Evolutionary conservation across 1,139 yeast genomes (phyloP).

Genomic region (Ogataea hybrid): DNA sequence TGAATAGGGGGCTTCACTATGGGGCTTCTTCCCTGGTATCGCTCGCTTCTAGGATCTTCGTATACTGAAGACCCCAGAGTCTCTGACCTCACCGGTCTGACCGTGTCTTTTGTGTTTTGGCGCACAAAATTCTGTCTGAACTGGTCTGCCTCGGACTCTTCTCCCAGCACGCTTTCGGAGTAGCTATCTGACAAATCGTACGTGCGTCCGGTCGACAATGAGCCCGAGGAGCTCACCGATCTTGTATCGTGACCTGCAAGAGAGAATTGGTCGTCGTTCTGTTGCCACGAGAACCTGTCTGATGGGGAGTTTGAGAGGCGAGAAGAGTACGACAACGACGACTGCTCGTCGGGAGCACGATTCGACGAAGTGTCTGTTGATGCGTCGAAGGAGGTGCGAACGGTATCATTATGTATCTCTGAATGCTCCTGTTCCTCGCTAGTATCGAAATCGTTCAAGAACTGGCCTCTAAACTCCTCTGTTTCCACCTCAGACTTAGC

Average conservation of each 20-base stretch:
- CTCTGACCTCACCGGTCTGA: constrained; percentile 9
- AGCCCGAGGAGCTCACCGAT: constrained; percentile 35
- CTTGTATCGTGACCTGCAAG: constrained; percentile 19
- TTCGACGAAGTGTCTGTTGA: neutral
- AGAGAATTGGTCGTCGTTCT: constrained; percentile 25
- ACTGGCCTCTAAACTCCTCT: constrained; percentile 6
- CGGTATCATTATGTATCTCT: constrained; percentile 1
- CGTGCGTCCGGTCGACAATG: constrained; percentile 38
- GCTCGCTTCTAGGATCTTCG: constrained; percentile 1
- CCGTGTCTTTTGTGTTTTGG: constrained; percentile 19
- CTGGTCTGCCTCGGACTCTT: constrained; percentile 11
- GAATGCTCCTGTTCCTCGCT: constrained; percentile 29
- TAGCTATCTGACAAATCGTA: constrained; percentile 1
- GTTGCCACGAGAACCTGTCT: constrained; percentile 17
- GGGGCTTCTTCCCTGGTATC: neutral
- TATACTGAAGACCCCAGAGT: constrained; percentile 6
- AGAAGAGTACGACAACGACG: constrained; percentile 6
- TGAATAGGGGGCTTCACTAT: neutral
- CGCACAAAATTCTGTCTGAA: constrained; percentile 19
- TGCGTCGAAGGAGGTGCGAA: neutral
- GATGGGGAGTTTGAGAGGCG: constrained; percentile 1
- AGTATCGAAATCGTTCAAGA: constrained; percentile 23
- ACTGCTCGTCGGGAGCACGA: constrained; percentile 1
- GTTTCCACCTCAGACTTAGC: neutral
- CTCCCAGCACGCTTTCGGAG: constrained; percentile 1